Conservation (phyloP, 1,139 yeast genomes). For the Pichia sp. region DNA sequence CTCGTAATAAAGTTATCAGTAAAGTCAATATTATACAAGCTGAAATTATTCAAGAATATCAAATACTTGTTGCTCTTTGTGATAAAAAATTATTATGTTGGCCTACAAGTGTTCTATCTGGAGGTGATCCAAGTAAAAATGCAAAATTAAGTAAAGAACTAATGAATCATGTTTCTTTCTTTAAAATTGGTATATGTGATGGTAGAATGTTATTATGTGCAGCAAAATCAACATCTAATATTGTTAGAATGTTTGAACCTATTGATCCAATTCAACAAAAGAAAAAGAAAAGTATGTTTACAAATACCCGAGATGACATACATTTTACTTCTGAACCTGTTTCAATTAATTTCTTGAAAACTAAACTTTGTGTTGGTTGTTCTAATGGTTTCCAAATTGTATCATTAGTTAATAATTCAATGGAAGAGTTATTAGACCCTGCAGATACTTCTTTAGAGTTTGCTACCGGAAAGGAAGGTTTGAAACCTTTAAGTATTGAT, state of each 20-base stretch:
- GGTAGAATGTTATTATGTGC: conserved; percentile 87
- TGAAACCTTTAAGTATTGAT: conserved; percentile 88
- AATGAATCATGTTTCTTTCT: conserved; percentile 77
- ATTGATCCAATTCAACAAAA: conserved; percentile 50
- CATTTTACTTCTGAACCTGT: conserved; percentile 83
- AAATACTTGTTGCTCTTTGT: conserved; percentile 69
- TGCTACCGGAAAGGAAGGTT: conserved; percentile 78
- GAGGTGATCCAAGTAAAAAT: conserved; percentile 40
- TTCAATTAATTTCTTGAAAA: conserved; percentile 81
- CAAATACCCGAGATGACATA: conserved; percentile 66
- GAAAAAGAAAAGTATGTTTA: conserved; percentile 57
- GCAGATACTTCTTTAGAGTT: conserved; percentile 96
- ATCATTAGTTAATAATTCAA: conserved; percentile 67
- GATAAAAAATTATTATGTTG: conserved; percentile 81
- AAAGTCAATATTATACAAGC: conserved; percentile 78
- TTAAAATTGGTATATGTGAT: conserved; percentile 87
- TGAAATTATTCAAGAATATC: conserved; percentile 88
- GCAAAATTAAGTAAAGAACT: conserved; percentile 72
- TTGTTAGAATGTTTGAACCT: conserved; percentile 84
- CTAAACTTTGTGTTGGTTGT: conserved; percentile 89
- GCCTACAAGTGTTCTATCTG: conserved; percentile 63
- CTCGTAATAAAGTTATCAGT: conserved; percentile 72
- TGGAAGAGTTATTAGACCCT: conserved; percentile 78
- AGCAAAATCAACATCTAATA: conserved; percentile 68
- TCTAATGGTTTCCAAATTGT: conserved; percentile 94